These are phyloP conservation scores for Ensete glaucum DNA, from an alignment of 176 grass and related monocot species.

Conservation along the genomic window DNA sequence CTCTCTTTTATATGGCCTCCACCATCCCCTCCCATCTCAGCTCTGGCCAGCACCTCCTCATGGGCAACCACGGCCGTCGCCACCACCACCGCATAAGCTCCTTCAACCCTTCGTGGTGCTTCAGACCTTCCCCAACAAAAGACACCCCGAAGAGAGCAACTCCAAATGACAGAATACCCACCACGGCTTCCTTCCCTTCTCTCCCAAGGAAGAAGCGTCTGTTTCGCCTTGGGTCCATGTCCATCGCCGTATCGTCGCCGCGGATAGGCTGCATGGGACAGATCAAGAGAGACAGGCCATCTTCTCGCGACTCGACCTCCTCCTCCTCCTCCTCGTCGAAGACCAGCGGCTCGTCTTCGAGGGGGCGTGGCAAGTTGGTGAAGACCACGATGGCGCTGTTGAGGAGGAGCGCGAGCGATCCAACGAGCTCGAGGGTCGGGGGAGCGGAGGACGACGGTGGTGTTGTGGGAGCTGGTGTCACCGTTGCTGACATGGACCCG, in stretches of 20 bases:
- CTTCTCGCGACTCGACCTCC: background rate
- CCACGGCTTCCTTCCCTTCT: background rate
- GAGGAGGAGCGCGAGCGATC: background rate
- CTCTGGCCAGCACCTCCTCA: background rate
- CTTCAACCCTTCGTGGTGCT: slow-evolving; percentile 9
- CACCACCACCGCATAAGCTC: background rate
- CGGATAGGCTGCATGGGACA: background rate
- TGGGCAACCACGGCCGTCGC: background rate
- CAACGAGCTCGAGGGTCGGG: too few species aligned
- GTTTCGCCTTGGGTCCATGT: background rate
- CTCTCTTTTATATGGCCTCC: too few species aligned
- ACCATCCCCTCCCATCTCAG: too few species aligned
- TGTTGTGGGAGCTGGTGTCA: too few species aligned
- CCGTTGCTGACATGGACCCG: background rate
- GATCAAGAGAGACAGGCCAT: background rate
- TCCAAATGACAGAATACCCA: background rate
- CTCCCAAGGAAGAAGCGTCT: background rate
- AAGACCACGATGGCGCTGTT: background rate
- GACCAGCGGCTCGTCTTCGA: background rate
- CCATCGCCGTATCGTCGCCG: background rate
- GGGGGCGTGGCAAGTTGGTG: background rate
- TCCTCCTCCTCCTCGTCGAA: background rate
- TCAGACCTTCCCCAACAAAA: background rate
- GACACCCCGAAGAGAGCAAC: background rate
- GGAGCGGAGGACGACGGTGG: too few species aligned